Evolutionary conservation across 148 eudicot species (phyloP).

Genomic region (Vaccinium myrtillus): DNA sequence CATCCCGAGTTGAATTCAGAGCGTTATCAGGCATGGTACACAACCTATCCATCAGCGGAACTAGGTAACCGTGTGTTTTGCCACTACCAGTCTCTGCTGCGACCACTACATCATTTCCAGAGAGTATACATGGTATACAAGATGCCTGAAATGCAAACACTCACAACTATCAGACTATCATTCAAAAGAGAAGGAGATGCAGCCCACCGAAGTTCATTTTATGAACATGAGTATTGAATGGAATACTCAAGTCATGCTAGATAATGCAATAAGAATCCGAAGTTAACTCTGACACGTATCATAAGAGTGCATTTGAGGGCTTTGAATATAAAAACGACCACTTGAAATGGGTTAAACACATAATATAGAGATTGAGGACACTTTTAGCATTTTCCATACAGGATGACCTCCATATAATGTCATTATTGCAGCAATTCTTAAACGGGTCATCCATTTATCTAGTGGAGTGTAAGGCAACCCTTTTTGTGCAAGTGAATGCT

Average conservation of each 20-base stretch:
- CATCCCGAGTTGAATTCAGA: conserved; percentile 21
- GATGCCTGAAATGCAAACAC: conserved; percentile 68
- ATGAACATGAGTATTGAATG: not conserved
- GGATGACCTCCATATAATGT: not conserved
- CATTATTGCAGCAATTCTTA: not conserved
- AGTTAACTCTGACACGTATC: not conserved
- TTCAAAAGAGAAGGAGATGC: not conserved
- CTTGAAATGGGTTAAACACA: not conserved
- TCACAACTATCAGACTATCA: not conserved
- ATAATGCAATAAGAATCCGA: not conserved
- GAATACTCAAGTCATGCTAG: not conserved
- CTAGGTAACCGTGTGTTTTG: conserved; percentile 87
- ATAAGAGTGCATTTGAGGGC: not conserved
- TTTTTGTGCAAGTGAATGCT: not conserved
- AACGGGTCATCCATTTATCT: not conserved
- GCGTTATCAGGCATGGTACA: conserved; percentile 23
- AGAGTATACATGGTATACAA: conserved; percentile 74
- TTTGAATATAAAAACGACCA: not conserved
- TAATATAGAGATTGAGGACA: not conserved
- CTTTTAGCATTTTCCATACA: not conserved
- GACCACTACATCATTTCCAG: conserved; percentile 72
- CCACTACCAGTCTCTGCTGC: conserved; percentile 99
- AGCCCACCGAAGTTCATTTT: not conserved
- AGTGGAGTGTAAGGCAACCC: not conserved
- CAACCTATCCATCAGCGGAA: conserved; percentile 72